These are phyloP conservation scores for Penicillium coffeae DNA, from an alignment of 495 filamentous ascomycete species.

Conservation along the genomic window DNA sequence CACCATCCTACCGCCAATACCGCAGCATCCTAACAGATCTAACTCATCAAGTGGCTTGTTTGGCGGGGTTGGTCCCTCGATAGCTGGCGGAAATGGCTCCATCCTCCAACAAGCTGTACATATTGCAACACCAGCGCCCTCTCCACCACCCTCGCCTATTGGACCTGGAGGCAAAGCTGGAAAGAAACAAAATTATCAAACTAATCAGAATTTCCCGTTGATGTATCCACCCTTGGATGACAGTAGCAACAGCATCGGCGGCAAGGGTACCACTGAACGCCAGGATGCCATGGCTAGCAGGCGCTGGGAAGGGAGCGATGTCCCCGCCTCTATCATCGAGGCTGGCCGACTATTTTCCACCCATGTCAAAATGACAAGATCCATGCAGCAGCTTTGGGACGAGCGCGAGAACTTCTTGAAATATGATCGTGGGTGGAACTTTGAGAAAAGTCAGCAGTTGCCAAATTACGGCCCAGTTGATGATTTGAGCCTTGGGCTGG, in stretches of 20 bases:
- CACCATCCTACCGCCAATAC: constrained; percentile 81
- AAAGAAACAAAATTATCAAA: constrained; percentile 99
- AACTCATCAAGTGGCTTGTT: constrained; percentile 39
- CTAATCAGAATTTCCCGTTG: constrained; percentile 97
- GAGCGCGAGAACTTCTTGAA: constrained; percentile 87
- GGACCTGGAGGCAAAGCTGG: constrained; percentile 84
- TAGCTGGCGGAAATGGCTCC: constrained; percentile 55
- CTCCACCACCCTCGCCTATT: constrained; percentile 87
- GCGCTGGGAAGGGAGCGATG: constrained; percentile 85
- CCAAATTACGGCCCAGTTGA: constrained; percentile 45
- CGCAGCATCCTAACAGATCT: constrained; percentile 61
- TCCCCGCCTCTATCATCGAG: constrained; percentile 88
- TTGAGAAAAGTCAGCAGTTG: constrained; percentile 41
- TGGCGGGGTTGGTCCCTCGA: constrained; percentile 38
- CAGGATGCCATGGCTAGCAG: constrained; percentile 74
- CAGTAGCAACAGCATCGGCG: constrained; percentile 77
- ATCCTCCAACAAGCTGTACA: constrained; percentile 96
- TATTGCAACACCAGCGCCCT: constrained; percentile 96
- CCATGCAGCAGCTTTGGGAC: constrained; percentile 91
- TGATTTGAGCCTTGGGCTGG: constrained; percentile 14
- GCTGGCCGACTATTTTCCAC: constrained; percentile 90
- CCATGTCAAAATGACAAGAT: constrained; percentile 82
- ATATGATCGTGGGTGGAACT: constrained; percentile 84
- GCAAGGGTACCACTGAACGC: constrained; percentile 72
- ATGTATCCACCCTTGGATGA: constrained; percentile 90